These are phyloP conservation scores for Thuja plicata DNA, from an alignment of 83 land plant species.

Conservation along the genomic window DNA sequence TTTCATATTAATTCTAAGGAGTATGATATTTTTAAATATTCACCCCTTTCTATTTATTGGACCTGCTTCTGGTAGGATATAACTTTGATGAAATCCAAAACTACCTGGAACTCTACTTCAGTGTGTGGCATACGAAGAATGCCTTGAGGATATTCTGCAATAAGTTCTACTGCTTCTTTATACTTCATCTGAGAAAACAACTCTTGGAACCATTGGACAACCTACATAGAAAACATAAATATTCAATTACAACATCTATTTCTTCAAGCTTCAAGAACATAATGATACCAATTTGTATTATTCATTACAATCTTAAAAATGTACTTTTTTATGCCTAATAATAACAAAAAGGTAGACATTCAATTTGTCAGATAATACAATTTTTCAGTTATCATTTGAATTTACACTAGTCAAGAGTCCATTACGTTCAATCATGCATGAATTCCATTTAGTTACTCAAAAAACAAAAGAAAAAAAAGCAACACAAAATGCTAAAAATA, in stretches of 20 bases:
- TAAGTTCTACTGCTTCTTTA: conserved; percentile 99
- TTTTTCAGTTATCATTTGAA: too few relatives aligned
- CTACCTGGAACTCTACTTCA: conserved; percentile 94
- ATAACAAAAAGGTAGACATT: not conserved
- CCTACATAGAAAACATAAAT: too few relatives aligned
- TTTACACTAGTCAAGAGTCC: too few relatives aligned
- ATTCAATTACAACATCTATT: too few relatives aligned
- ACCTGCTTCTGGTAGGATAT: not conserved
- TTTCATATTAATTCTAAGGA: not conserved
- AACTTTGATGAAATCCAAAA: not conserved
- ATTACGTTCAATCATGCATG: too few relatives aligned
- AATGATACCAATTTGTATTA: not conserved
- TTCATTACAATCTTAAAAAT: not conserved
- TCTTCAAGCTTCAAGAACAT: conserved; percentile 26
- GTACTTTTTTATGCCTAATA: not conserved
- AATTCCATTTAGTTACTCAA: too few relatives aligned
- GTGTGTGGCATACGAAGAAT: conserved; percentile 97
- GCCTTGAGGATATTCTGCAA: conserved; percentile 99
- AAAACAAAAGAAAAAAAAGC: too few relatives aligned
- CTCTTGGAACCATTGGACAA: conserved; percentile 97
- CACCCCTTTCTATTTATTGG: not conserved
- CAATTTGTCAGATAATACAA: too few relatives aligned
- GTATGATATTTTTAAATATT: not conserved
- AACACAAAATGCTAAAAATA: too few relatives aligned
- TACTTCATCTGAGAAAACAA: conserved; percentile 96